phyloP scores from a whole-genome alignment of 1,284 basidiomycete species.

The Boletus mariae region DNA sequence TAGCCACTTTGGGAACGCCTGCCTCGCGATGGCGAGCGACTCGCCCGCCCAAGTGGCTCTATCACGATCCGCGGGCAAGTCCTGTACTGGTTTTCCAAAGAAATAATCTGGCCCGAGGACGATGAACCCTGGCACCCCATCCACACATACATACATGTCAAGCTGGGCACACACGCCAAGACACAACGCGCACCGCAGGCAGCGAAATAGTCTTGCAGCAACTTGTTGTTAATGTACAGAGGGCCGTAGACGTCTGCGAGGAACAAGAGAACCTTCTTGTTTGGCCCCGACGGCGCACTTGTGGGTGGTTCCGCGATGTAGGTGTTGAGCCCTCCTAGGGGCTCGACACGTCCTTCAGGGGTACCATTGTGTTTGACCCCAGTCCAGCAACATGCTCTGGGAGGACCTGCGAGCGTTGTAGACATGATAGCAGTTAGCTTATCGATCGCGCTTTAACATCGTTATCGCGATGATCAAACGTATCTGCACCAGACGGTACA shows the following conservation, averaged over 20 bases:
- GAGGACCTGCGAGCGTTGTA: conserved; percentile 39
- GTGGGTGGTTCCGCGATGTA: conserved; percentile 47
- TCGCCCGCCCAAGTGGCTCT: conserved; percentile 15
- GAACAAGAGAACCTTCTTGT: conserved; percentile 45
- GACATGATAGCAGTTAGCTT: conserved; percentile 18
- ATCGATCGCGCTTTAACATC: neutral
- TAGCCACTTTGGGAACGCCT: conserved; percentile 25
- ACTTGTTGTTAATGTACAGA: conserved; percentile 45
- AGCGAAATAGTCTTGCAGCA: conserved; percentile 52
- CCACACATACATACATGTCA: neutral
- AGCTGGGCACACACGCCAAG: too few species aligned
- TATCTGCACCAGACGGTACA: neutral
- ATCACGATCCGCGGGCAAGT: conserved; percentile 8
- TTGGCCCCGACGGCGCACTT: conserved; percentile 1
- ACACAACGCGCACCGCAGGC: conserved; percentile 35
- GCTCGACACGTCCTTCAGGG: conserved; percentile 40
- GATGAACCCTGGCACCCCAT: conserved; percentile 17
- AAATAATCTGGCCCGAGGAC: conserved; percentile 32
- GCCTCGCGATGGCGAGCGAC: conserved; percentile 7
- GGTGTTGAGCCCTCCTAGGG: conserved; percentile 46
- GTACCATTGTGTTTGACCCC: conserved; percentile 47
- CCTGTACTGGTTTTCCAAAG: conserved; percentile 19
- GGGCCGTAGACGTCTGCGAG: conserved; percentile 48
- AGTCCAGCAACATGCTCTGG: conserved; percentile 42
- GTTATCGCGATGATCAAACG: neutral